phyloP scores from a whole-genome alignment of 2,329 filamentous ascomycete genomes.

The Sporothrix dimorphospora region DNA sequence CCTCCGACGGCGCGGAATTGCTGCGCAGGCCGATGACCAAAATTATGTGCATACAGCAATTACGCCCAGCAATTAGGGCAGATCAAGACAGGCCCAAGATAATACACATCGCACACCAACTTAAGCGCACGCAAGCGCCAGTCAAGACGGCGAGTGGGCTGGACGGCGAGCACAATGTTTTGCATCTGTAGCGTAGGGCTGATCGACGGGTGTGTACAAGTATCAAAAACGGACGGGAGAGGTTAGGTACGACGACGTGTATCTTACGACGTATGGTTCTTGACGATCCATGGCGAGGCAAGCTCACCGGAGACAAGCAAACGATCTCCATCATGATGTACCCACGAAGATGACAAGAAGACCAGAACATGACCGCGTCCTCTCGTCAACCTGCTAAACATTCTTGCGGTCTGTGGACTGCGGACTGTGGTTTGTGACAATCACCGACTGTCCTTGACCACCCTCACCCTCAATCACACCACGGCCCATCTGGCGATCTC shows the following conservation, averaged over 20 bases:
- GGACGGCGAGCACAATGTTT: not conserved
- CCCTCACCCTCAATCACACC: too few species aligned
- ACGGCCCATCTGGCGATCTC: not conserved
- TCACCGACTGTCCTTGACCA: not conserved
- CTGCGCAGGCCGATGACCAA: slow-evolving; percentile 2
- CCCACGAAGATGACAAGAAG: not conserved
- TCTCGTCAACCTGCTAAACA: not conserved
- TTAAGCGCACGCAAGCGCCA: not conserved
- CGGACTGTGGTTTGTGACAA: not conserved
- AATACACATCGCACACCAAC: not conserved
- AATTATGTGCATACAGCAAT: not conserved
- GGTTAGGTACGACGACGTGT: too few species aligned
- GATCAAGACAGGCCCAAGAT: not conserved
- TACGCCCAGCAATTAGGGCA: too few species aligned
- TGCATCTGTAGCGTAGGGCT: not conserved
- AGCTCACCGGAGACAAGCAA: not conserved
- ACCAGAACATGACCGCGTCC: not conserved
- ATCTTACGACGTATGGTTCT: not conserved
- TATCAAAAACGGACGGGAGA: not conserved
- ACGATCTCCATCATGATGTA: not conserved
- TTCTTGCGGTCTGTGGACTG: not conserved
- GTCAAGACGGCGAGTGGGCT: not conserved
- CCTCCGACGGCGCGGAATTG: not conserved
- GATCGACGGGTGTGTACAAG: not conserved
- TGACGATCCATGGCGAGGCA: not conserved